Evolutionary conservation across 306 rosid genomes (phyloP).

Genomic region (Comarum palustre): DNA sequence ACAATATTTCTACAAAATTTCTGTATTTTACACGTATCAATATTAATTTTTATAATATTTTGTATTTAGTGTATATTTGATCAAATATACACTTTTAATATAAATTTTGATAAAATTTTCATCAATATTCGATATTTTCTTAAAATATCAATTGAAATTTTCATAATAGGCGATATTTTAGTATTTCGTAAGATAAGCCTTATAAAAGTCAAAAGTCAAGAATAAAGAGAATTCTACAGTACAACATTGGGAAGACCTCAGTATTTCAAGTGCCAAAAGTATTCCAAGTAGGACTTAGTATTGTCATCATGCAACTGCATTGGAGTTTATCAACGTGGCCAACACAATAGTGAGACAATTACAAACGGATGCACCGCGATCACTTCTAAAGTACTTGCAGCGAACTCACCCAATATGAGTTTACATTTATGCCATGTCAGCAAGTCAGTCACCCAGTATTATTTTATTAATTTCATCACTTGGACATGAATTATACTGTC

Average conservation of each 20-base stretch:
- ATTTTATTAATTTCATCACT: constrained; percentile 9
- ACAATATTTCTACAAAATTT: too few species aligned
- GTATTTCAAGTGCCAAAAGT: not conserved
- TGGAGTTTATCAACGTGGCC: not conserved
- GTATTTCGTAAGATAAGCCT: not conserved
- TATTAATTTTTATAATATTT: too few species aligned
- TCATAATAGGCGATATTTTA: too few species aligned
- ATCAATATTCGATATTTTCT: too few species aligned
- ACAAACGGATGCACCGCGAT: not conserved
- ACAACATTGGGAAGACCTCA: too few species aligned
- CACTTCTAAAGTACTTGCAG: not conserved
- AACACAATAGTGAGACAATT: not conserved
- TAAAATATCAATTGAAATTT: too few species aligned
- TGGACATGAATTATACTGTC: not conserved
- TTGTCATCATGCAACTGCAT: not conserved
- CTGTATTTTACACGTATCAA: too few species aligned
- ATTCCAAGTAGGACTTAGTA: not conserved
- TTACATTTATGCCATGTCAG: not conserved
- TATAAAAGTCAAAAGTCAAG: not conserved
- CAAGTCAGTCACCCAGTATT: not conserved
- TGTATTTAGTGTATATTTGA: too few species aligned
- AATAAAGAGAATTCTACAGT: not conserved
- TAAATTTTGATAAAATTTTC: too few species aligned
- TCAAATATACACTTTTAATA: too few species aligned
- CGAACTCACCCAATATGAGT: not conserved